A percentile compares a stretch with the other conserved stretches of the same genome.
phyloP scores from a whole-genome alignment of 202 grass and related monocot genomes.

The Hordeum pubiflorum region DNA sequence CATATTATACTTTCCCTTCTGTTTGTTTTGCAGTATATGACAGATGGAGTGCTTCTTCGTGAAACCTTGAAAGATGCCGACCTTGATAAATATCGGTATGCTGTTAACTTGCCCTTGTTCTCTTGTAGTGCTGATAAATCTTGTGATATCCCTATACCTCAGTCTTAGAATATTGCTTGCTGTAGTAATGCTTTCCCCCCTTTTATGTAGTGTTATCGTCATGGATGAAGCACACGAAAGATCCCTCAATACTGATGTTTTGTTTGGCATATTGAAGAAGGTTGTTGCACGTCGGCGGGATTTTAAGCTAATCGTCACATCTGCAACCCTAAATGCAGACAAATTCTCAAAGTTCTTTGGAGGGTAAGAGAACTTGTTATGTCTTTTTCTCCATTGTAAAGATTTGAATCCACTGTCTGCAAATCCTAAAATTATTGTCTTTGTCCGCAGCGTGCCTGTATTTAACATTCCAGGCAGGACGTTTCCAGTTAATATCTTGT shows the following conservation, averaged over 20 bases:
- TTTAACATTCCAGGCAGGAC: conserved; percentile 91
- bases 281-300: conserved; percentile 89
- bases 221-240: conserved; percentile 99
- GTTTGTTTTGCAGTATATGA: conserved; percentile 86
- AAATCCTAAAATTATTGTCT: not conserved
- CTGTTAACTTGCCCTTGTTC: conserved; percentile 1
- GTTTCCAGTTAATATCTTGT: conserved; percentile 84
- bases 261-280: conserved; percentile 98
- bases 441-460: conserved; percentile 68
- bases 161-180: not conserved
- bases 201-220: conserved; percentile 66
- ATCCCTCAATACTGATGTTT: conserved; percentile 93
- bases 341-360: conserved; percentile 99
- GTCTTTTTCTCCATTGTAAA: not conserved
- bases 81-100: conserved; percentile 95
- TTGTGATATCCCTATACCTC: not conserved
- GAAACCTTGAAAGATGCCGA: conserved; percentile 98
- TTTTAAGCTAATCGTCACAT: conserved; percentile 96
- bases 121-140: not conserved
- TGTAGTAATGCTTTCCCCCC: conserved; percentile 7
- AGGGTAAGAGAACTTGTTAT: conserved; percentile 44
- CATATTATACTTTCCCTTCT: not conserved
- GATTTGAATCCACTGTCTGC: not conserved
- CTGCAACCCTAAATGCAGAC: conserved; percentile 89
- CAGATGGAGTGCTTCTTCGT: conserved; percentile 91